Evolutionary conservation across 1,139 yeast genomes (phyloP).

Genomic region (Candida tropicalis): DNA sequence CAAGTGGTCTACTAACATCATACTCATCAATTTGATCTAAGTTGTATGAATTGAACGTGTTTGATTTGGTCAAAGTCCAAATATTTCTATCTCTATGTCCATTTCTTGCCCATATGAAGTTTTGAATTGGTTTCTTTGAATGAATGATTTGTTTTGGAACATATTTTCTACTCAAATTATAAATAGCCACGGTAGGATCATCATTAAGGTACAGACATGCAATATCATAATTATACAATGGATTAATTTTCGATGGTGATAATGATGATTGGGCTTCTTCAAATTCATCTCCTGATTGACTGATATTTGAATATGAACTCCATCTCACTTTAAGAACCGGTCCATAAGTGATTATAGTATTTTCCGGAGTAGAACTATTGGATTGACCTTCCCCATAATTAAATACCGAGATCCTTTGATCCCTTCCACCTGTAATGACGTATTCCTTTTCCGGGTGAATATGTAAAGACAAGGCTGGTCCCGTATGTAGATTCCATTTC

Average conservation of each 20-base stretch:
- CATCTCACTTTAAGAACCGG: slow-evolving; percentile 75
- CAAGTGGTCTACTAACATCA: slow-evolving; percentile 51
- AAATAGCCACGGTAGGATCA: slow-evolving; percentile 73
- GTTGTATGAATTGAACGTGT: slow-evolving; percentile 55
- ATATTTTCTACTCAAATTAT: slow-evolving; percentile 71
- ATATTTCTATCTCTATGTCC: slow-evolving; percentile 26
- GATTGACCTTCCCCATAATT: slow-evolving; percentile 45
- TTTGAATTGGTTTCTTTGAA: slow-evolving; percentile 47
- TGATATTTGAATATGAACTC: slow-evolving; percentile 43
- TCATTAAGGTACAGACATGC: slow-evolving; percentile 80
- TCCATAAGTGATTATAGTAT: slow-evolving; percentile 73
- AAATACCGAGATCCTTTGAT: slow-evolving; percentile 81
- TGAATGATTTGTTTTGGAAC: slow-evolving; percentile 71
- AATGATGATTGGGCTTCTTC: slow-evolving; percentile 7
- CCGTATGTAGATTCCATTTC: slow-evolving; percentile 85
- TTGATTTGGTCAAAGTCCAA: slow-evolving; percentile 51
- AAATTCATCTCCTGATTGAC: slow-evolving; percentile 24
- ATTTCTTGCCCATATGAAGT: slow-evolving; percentile 46
- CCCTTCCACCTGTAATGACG: slow-evolving; percentile 91
- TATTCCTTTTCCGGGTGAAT: slow-evolving; percentile 88
- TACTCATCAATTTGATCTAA: slow-evolving; percentile 32
- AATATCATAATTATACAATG: slow-evolving; percentile 56
- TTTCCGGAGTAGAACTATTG: slow-evolving; percentile 59
- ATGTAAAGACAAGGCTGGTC: slow-evolving; percentile 84
- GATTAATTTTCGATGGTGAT: slow-evolving; percentile 12